Evolutionary conservation across 1,139 yeast genomes (phyloP).

Genomic region (Geotrichum histeridarum): DNA sequence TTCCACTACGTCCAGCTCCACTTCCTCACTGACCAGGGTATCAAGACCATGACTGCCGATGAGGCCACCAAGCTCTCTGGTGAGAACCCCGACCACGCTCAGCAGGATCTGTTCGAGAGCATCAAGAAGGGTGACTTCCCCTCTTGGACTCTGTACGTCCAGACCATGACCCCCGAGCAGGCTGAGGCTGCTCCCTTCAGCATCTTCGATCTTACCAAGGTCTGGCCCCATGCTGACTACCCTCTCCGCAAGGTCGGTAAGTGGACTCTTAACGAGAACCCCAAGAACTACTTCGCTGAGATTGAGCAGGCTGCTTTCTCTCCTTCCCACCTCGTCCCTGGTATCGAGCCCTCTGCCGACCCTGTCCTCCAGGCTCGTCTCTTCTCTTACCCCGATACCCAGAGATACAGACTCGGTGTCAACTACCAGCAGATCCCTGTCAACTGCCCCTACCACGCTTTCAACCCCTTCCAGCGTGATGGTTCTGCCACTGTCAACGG

Average conservation of each 20-base stretch:
- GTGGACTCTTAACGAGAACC: constrained; percentile 64
- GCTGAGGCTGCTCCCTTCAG: constrained; percentile 51
- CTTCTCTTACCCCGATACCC: constrained; percentile 83
- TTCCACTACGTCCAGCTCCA: constrained; percentile 67
- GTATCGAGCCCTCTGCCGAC: constrained; percentile 79
- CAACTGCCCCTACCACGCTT: constrained; percentile 46
- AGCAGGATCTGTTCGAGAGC: constrained; percentile 52
- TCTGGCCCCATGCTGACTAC: constrained; percentile 75
- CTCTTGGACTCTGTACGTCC: constrained; percentile 61
- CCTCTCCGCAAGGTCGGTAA: constrained; percentile 73
- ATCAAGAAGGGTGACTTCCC: constrained; percentile 59
- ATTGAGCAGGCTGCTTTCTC: constrained; percentile 79
- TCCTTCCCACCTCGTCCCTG: constrained; percentile 80
- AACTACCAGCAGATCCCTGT: constrained; percentile 73
- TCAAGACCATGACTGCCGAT: constrained; percentile 51
- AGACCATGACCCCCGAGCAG: constrained; percentile 68
- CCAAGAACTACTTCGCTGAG: constrained; percentile 74
- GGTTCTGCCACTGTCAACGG: constrained; percentile 75
- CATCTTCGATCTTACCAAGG: constrained; percentile 68
- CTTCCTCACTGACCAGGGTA: constrained; percentile 57
- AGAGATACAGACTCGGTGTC: constrained; percentile 59
- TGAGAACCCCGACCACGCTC: constrained; percentile 58
- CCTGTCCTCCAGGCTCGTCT: constrained; percentile 82
- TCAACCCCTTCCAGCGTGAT: constrained; percentile 58
- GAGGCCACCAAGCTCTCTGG: constrained; percentile 56